Conservation (phyloP, 2,329 filamentous ascomycete genomes). For the Arthrobotrys sphaeroides region DNA sequence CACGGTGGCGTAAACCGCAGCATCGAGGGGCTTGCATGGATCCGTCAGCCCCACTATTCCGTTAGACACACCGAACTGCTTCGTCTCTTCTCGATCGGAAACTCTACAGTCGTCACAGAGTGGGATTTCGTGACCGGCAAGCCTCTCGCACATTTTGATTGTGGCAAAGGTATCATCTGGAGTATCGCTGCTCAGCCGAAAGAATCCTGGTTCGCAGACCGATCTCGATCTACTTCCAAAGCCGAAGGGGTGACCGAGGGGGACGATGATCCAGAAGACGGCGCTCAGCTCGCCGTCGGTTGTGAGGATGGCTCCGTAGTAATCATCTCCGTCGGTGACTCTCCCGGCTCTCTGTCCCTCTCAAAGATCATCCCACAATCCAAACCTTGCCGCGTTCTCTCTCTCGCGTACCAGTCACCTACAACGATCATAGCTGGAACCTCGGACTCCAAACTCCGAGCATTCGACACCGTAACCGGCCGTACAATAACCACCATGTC, state of each 20-base stretch:
- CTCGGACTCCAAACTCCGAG: conserved; percentile 93
- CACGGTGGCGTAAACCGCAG: conserved; percentile 83
- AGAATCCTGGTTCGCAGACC: conserved; percentile 58
- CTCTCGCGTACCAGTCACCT: conserved; percentile 86
- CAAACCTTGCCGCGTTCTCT: conserved; percentile 70
- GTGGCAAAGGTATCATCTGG: conserved; percentile 96
- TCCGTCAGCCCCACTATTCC: conserved; percentile 80
- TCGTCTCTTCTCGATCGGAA: conserved; percentile 94
- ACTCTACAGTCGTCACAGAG: conserved; percentile 89
- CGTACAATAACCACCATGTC: conserved; percentile 82
- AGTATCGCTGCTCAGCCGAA: conserved; percentile 88
- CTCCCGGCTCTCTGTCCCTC: conserved; percentile 58
- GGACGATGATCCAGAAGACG: conserved; percentile 58
- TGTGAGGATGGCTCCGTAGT: conserved; percentile 92
- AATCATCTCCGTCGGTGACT: conserved; percentile 84
- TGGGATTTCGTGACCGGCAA: conserved; percentile 87
- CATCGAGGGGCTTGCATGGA: conserved; percentile 91
- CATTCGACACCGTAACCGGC: conserved; percentile 85
- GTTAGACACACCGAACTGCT: conserved; percentile 71
- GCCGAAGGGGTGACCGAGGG: conserved; percentile 58
- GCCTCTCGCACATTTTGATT: conserved; percentile 82
- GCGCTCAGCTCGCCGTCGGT: conserved; percentile 74
- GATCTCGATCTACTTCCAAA: conserved; percentile 60
- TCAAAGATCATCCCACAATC: conserved; percentile 49
- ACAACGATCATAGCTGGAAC: conserved; percentile 87